Evolutionary conservation across 2,329 filamentous ascomycete genomes (phyloP).

Genomic region (Fusarium illudens): DNA sequence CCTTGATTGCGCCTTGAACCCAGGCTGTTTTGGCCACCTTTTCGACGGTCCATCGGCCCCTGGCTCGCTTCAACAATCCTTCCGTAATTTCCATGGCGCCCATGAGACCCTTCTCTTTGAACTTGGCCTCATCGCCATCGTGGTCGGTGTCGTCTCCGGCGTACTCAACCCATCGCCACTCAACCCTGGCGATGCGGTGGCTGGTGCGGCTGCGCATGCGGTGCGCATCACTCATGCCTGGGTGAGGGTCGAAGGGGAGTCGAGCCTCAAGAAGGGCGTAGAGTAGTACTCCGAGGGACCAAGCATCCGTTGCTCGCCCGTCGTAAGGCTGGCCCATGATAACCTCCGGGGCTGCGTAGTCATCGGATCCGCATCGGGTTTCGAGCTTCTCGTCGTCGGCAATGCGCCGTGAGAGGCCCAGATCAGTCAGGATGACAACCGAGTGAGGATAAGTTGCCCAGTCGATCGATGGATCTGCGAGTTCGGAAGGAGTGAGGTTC

Average conservation of each 20-base stretch:
- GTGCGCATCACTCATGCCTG: constrained; percentile 78
- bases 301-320: constrained; percentile 89
- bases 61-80: constrained; percentile 81
- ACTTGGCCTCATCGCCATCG: constrained; percentile 70
- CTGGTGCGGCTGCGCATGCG: constrained; percentile 83
- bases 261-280: constrained; percentile 95
- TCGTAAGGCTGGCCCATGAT: constrained; percentile 96
- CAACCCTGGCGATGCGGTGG: constrained; percentile 93
- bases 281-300: constrained; percentile 91
- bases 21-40: constrained; percentile 78
- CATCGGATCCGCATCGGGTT: constrained; percentile 93
- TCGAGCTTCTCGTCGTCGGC: constrained; percentile 88
- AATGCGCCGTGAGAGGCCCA: constrained; percentile 88
- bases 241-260: constrained; percentile 89
- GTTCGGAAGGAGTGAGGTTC: constrained; percentile 76
- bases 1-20: constrained; percentile 77
- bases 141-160: constrained; percentile 87
- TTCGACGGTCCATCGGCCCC: constrained; percentile 78
- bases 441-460: constrained; percentile 82
- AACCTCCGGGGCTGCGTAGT: constrained; percentile 96
- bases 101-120: constrained; percentile 70
- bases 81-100: constrained; percentile 86
- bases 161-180: constrained; percentile 94
- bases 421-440: constrained; percentile 87
- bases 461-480: constrained; percentile 69